Evolutionary conservation across 768 basidiomycete genomes (phyloP).

Genomic region (Boletus edulis): DNA sequence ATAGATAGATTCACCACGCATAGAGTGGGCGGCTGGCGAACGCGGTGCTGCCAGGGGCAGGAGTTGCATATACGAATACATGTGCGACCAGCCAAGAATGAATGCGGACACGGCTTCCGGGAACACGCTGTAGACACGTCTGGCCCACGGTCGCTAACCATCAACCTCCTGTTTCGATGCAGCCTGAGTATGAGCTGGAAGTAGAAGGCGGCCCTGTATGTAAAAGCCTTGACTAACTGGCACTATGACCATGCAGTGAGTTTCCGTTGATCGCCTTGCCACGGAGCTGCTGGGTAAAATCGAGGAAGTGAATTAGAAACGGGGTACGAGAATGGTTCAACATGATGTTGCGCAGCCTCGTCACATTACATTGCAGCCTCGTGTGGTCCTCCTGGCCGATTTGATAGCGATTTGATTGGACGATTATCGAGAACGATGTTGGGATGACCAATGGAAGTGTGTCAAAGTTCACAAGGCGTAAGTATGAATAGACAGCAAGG

Average conservation of each 20-base stretch:
- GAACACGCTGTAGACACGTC: slow-evolving; percentile 16
- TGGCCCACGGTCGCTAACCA: neutral
- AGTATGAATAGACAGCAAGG: too few species aligned
- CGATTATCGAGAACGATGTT: too few species aligned
- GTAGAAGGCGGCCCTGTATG: neutral
- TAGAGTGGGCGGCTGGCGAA: slow-evolving; percentile 14
- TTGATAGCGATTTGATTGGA: slow-evolving; percentile 6
- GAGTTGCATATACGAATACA: slow-evolving; percentile 14
- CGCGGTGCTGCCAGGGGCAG: slow-evolving; percentile 9
- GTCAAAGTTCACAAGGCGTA: too few species aligned
- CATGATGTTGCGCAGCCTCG: slow-evolving; percentile 15
- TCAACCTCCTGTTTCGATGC: neutral
- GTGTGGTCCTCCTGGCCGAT: slow-evolving; percentile 23
- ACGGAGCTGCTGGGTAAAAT: neutral
- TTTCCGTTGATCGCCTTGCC: neutral
- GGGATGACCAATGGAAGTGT: too few species aligned
- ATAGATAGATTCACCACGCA: slow-evolving; percentile 1
- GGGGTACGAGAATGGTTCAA: slow-evolving; percentile 1
- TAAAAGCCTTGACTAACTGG: neutral
- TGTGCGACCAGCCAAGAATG: slow-evolving; percentile 17
- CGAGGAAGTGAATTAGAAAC: slow-evolving; percentile 12
- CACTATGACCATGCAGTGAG: neutral
- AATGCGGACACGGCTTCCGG: slow-evolving; percentile 2
- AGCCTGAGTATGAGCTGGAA: neutral
- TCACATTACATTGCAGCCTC: slow-evolving; percentile 11